Conservation (phyloP, 208 protist species). For the Crithidia brevicula region DNA sequence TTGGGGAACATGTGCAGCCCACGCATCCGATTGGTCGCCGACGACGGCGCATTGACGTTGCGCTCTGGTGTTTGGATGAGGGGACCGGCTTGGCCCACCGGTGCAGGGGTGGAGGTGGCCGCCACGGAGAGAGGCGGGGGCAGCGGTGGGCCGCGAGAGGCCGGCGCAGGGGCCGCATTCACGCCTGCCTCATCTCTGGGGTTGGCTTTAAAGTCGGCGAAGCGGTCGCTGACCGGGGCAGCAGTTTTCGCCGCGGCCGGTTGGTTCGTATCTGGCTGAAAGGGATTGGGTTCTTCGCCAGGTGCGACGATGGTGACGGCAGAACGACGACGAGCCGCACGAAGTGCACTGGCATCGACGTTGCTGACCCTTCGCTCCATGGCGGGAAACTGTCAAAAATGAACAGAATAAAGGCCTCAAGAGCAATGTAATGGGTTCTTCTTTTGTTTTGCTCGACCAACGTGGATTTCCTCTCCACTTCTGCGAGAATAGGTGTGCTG, state of each 20-base stretch:
- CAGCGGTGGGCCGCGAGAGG: neutral
- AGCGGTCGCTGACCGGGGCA: constrained; percentile 5
- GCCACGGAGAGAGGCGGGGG: neutral
- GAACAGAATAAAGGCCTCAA: too few species aligned
- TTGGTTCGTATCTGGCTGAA: neutral
- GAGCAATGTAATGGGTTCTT: too few species aligned
- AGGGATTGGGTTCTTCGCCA: constrained; percentile 13
- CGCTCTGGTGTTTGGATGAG: neutral
- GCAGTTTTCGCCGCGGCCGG: neutral
- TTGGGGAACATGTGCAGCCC: constrained; percentile 4
- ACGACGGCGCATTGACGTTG: neutral
- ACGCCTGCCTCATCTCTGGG: constrained; percentile 6
- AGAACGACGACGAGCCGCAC: constrained; percentile 12
- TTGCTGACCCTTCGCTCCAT: constrained; percentile 15
- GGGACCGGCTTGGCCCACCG: neutral
- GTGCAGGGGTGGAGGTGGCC: neutral
- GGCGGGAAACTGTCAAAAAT: too few species aligned
- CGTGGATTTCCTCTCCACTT: too few species aligned
- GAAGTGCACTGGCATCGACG: neutral
- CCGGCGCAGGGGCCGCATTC: neutral
- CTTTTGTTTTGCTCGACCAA: too few species aligned
- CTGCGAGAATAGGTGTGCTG: too few species aligned
- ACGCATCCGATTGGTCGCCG: neutral
- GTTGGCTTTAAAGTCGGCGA: constrained; percentile 37
- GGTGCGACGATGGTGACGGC: constrained; percentile 27